Conservation (phyloP, 768 basidiomycete species). For the Lentinula lateritia region DNA sequence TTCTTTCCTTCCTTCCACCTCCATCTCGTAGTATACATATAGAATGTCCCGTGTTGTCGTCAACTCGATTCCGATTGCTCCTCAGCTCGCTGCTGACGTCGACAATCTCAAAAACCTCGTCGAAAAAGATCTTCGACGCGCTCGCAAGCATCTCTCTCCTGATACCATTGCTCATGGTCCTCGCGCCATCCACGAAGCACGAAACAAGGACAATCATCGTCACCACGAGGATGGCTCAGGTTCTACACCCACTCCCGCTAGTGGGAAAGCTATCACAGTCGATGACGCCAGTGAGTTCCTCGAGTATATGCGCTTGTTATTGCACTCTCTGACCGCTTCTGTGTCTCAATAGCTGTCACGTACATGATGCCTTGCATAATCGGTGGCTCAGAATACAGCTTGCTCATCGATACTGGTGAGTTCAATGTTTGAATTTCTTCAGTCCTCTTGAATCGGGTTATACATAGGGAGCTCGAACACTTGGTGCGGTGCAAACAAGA, state of each 20-base stretch:
- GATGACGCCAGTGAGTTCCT: slow-evolving; percentile 40
- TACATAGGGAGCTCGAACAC: slow-evolving; percentile 57
- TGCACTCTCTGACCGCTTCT: slow-evolving; percentile 6
- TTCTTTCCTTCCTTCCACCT: background rate
- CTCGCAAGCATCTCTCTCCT: background rate
- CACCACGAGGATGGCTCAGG: slow-evolving; percentile 8
- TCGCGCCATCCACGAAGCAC: slow-evolving; percentile 19
- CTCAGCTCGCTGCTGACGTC: background rate
- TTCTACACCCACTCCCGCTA: background rate
- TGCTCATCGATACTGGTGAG: slow-evolving; percentile 53
- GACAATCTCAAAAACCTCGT: background rate
- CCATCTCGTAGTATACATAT: background rate
- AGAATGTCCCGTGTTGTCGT: background rate
- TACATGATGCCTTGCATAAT: slow-evolving; percentile 50
- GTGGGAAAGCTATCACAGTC: slow-evolving; percentile 41
- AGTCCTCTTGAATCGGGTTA: background rate
- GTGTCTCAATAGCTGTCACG: slow-evolving; percentile 32
- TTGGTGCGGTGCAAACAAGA: slow-evolving; percentile 53
- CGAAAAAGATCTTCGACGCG: background rate
- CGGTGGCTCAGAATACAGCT: slow-evolving; percentile 42
- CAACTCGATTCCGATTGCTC: background rate
- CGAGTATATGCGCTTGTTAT: background rate
- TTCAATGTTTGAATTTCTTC: background rate
- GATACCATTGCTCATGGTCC: slow-evolving; percentile 16
- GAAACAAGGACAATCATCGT: slow-evolving; percentile 14